Evolutionary conservation across 768 basidiomycete genomes (phyloP), one percentile per base, ranked within the genome.

Genomic region (Podaxis pistillaris): DNA sequence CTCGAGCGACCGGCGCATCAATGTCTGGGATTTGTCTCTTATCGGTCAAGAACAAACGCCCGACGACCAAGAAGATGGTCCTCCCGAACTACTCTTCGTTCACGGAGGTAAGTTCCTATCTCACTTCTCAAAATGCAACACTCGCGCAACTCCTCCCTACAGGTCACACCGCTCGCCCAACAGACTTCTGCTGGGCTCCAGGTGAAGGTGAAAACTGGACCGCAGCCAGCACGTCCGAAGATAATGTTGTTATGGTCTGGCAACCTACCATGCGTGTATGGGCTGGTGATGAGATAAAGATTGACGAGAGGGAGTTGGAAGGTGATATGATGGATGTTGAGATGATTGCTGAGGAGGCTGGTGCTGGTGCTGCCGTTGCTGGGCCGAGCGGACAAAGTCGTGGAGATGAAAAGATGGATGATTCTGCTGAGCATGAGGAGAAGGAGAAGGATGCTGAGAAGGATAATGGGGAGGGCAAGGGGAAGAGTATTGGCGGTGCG

Each of bases 231-330:
- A 86, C 91, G n/a, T 96, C 96, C 0, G 96, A 98, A 72, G 96
- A 99, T 73, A 99, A 99, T 66, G 87, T 98, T 24, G 83, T 94
- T 47, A 96, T 96, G 93, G 86, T 96, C 4, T 99, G 97, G 97
- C 93, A 95, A 71, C 96, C 96, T 15, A 94, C 91, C 17, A 91
- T 93, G 84, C 90, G 93, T 22, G 88, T 98, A 36, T 96, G 93
- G 87, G 92, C 93, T 2, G 93, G 92, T 2, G 96, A 94, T 57
- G 90, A 89, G 67, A 86, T 94, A 62, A 90, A 86, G 68, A 82
- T 96, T 33, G 87, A 93, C 62, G 89, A 90, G 65, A 89, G 88
- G 73, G 93, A 96, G 70, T 79, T 97, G 59, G 95, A 96, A 72
- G 79, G 79, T 50, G 89, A 90, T 64, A 81, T 83, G 11, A 92